Conservation (phyloP, 495 filamentous ascomycete species). For the Aspergillus olivimuriae region DNA sequence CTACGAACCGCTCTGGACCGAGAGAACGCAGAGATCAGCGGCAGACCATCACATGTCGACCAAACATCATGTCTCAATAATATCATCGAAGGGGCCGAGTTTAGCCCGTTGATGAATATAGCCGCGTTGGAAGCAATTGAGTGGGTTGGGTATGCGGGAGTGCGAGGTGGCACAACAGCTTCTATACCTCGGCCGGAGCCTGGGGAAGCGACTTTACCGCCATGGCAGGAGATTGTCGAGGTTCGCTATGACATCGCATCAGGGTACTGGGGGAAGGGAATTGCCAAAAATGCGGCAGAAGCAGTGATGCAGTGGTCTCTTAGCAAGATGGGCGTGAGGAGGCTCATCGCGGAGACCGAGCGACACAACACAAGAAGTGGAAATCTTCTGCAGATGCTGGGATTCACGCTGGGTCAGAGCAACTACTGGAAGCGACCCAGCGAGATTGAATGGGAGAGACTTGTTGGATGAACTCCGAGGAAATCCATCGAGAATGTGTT, state of each 20-base stretch:
- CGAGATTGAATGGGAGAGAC: constrained; percentile 21
- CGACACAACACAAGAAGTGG: constrained; percentile 17
- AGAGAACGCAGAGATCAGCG: no score
- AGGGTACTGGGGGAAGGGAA: constrained; percentile 15
- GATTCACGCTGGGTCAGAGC: constrained; percentile 15
- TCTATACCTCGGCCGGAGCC: constrained; percentile 13
- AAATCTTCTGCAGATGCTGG: constrained; percentile 17
- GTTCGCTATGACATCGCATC: constrained; percentile 19
- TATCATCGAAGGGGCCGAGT: constrained; percentile 1
- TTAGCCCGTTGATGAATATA: background rate
- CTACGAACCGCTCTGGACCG: no score
- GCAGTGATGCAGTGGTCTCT: constrained; percentile 17
- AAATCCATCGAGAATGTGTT: no score
- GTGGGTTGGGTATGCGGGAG: constrained; percentile 24
- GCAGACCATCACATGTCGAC: background rate
- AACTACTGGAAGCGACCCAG: constrained; percentile 26
- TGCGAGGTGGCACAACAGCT: constrained; percentile 22
- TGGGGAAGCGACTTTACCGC: constrained; percentile 11
- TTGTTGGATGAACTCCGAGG: no score
- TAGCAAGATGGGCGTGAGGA: constrained; percentile 14
- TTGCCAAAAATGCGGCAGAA: constrained; percentile 18
- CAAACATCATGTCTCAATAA: background rate
- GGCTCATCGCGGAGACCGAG: constrained; percentile 26
- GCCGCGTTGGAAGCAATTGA: constrained; percentile 5
- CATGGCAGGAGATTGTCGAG: constrained; percentile 23